Evolutionary conservation across 106 monocot genomes (phyloP), one percentile per base, ranked within the genome.

Genomic region (Dendrobium huoshanense): DNA sequence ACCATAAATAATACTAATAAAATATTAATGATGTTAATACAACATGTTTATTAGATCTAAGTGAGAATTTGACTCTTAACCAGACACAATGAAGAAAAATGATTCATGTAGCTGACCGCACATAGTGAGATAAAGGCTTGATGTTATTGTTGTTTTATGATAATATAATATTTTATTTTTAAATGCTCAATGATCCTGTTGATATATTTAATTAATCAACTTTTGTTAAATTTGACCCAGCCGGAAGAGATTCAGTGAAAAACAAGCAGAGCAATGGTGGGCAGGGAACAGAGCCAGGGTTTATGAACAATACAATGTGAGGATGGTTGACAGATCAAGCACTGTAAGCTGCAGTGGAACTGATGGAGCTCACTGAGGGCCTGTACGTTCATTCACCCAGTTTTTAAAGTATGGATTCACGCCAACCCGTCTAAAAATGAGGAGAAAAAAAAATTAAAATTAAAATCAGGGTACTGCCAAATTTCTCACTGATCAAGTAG

Each of bases 251-350:
- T 97, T 97, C 86, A 97, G 92, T 45, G 94, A 97, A 75, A 94
- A 91, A 55, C 94, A 94, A 89, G 97, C 97, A 31, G 97, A 94
- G 79, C 90, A 97, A 45, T 97, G 97, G 97, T 97, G 97, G 97
- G 88, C 93, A 44, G 92, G 92, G 83, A 97, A 97, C 81, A 86
- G 94, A 67, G 84, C 88, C 9, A 89, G 97, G 75, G 92, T 97
- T 45, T 92, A 97, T 48, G 83, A 89, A 83, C 87, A 87, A 20
- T 97, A 97, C 80, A 94, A 97, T 44, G 94, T 92, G 6, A 89
- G 90, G 45, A 88, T 90, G 87, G 86, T 87, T 59, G 94, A 97
- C 81, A 78, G 55, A 41, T 68, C 41, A 9, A 78, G 77, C 48
- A 55, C 82, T 48, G 70, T 7, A 13, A 55, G 82, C 45, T 76